Percentiles rank a stretch among this genome's conserved stretches.
Evolutionary conservation across 2,329 filamentous ascomycete species (phyloP).

Genomic region (Colletotrichum echinochloae): DNA sequence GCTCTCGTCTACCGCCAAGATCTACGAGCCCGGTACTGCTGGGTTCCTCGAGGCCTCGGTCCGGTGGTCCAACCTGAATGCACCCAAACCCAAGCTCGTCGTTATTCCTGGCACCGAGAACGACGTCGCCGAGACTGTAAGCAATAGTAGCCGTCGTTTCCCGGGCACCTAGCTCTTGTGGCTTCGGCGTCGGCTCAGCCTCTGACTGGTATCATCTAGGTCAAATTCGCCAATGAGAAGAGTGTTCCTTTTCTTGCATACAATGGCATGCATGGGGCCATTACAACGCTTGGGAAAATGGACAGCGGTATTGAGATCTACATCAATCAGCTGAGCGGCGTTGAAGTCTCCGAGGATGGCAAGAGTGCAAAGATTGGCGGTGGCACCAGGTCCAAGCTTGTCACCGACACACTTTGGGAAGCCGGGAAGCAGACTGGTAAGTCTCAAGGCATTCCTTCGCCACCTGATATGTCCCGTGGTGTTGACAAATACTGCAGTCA

Average conservation of each 20-base stretch:
- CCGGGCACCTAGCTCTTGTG: not conserved
- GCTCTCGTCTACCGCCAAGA: conserved; percentile 54
- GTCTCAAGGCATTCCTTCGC: conserved; percentile 9
- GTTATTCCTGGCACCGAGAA: conserved; percentile 60
- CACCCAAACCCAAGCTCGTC: conserved; percentile 58
- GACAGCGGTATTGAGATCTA: conserved; percentile 63
- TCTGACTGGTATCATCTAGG: conserved; percentile 37
- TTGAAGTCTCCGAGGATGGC: conserved; percentile 56
- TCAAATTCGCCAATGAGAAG: conserved; percentile 59
- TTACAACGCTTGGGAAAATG: conserved; percentile 62
- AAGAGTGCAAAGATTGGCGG: conserved; percentile 62
- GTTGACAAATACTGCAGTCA: conserved; percentile 48
- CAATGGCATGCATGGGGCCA: conserved; percentile 64
- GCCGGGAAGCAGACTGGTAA: conserved; percentile 62
- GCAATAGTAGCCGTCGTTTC: conserved; percentile 15
- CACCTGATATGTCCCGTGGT: not conserved
- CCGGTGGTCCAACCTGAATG: conserved; percentile 59
- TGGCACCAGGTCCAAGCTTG: conserved; percentile 58
- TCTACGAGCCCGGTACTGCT: conserved; percentile 57
- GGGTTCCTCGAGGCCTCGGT: conserved; percentile 53
- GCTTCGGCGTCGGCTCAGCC: not conserved
- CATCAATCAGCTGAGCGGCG: conserved; percentile 56
- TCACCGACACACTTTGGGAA: conserved; percentile 62
- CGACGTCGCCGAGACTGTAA: conserved; percentile 62
- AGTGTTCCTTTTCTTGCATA: conserved; percentile 64